phyloP scores from a whole-genome alignment of 768 basidiomycete species.

The Dacryopinax spathularia region DNA sequence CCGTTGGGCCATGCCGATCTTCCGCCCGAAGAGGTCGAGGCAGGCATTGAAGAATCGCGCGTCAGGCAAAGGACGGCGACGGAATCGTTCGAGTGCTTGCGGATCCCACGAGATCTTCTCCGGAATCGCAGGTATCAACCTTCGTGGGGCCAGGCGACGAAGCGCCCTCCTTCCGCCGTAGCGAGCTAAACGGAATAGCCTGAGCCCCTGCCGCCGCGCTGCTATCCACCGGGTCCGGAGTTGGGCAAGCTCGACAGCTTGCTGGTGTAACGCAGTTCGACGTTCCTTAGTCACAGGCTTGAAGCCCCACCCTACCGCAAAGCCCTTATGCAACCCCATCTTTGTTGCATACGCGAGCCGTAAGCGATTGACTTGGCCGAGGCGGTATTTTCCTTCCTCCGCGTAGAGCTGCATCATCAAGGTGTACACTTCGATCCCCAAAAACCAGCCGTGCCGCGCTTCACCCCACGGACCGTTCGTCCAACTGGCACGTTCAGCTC shows the following conservation, averaged over 20 bases:
- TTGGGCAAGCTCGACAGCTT: neutral
- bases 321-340: neutral
- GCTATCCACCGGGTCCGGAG: neutral
- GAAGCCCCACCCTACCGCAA: constrained; percentile 4
- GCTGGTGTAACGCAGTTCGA: too few relatives aligned
- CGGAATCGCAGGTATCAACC: neutral
- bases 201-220: constrained; percentile 15
- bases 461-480: constrained; percentile 13
- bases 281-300: neutral
- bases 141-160: neutral
- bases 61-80: constrained; percentile 33
- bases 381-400: constrained; percentile 10
- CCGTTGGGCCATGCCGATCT: constrained; percentile 10
- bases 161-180: constrained; percentile 21
- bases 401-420: constrained; percentile 53
- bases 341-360: neutral
- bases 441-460: constrained; percentile 40
- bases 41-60: constrained; percentile 56
- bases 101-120: neutral
- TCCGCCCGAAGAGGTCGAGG: constrained; percentile 31
- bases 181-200: constrained; percentile 28
- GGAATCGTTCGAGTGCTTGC: constrained; percentile 9
- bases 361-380: neutral
- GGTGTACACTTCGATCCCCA: constrained; percentile 56
- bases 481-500: constrained; percentile 47